phyloP scores from a whole-genome alignment of 192 early-diverging fungal species.

The Paraglomus brasilianum region DNA sequence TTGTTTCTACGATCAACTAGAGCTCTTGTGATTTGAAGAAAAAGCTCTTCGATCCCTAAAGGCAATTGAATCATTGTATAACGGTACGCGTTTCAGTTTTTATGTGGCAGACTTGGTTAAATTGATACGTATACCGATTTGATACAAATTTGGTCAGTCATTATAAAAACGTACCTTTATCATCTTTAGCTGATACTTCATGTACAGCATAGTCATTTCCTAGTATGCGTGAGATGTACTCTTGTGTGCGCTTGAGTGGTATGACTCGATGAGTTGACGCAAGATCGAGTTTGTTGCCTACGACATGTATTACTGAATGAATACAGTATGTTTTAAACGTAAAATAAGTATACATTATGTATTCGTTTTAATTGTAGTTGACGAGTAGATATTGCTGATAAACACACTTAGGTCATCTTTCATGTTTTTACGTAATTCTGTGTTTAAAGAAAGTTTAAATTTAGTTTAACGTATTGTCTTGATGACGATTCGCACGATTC shows the following conservation, averaged over 20 bases:
- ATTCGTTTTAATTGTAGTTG: constrained; percentile 1
- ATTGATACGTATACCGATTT: neutral
- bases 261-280: constrained; percentile 57
- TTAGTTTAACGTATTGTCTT: neutral
- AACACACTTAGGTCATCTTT: constrained; percentile 58
- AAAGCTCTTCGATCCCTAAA: constrained; percentile 53
- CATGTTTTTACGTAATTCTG: constrained; percentile 54
- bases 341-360: neutral
- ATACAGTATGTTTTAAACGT: neutral
- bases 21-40: constrained; percentile 49
- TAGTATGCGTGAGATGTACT: constrained; percentile 57
- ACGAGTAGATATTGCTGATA: neutral
- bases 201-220: constrained; percentile 64
- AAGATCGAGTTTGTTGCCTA: constrained; percentile 73
- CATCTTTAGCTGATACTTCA: constrained; percentile 72
- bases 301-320: constrained; percentile 62
- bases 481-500: no score
- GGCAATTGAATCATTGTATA: neutral
- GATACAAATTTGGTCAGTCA: neutral
- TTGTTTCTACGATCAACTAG: constrained; percentile 46
- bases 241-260: constrained; percentile 54
- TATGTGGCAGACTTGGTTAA: neutral
- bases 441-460: constrained; percentile 4
- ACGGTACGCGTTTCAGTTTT: no score
- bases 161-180: constrained; percentile 51